Percentiles rank a stretch among this genome's conserved stretches.
These are phyloP conservation scores for Tolypocladium ophioglossoides DNA, from an alignment of 2,329 filamentous ascomycete species.

Conservation along the genomic window DNA sequence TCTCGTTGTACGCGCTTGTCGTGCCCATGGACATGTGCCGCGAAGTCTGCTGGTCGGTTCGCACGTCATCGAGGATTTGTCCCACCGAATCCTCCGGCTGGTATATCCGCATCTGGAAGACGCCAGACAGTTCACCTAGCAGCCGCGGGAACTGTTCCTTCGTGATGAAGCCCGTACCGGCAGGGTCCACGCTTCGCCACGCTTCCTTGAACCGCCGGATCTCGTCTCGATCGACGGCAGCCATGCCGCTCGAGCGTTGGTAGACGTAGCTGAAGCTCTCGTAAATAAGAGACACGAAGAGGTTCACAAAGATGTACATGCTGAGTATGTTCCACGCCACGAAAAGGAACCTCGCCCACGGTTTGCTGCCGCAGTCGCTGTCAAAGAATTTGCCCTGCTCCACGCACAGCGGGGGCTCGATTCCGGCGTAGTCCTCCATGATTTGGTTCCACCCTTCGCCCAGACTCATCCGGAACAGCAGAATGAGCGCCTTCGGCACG, in stretches of 20 bases:
- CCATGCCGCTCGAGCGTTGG: conserved; percentile 87
- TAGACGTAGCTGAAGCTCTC: conserved; percentile 99
- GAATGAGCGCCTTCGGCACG: conserved; percentile 84
- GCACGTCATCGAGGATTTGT: conserved; percentile 79
- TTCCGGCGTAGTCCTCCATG: conserved; percentile 89
- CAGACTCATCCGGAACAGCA: conserved; percentile 86
- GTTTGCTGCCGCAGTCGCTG: conserved; percentile 84
- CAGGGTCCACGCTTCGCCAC: conserved; percentile 90
- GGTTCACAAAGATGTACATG: conserved; percentile 99
- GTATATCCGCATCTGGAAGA: conserved; percentile 97
- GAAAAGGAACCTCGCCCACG: conserved; percentile 83
- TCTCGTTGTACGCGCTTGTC: conserved; percentile 39
- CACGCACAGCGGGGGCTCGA: conserved; percentile 74
- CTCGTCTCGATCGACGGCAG: conserved; percentile 82
- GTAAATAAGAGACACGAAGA: conserved; percentile 97
- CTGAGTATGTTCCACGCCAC: conserved; percentile 97
- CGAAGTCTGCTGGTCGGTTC: conserved; percentile 40
- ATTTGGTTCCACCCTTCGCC: conserved; percentile 95
- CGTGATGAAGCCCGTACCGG: conserved; percentile 81
- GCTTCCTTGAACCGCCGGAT: conserved; percentile 96
- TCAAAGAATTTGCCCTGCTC: conserved; percentile 61
- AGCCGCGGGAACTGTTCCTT: conserved; percentile 84
- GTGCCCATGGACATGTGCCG: conserved; percentile 46
- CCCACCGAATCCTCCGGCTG: conserved; percentile 79
- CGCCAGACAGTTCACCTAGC: conserved; percentile 81